Percentiles rank a stretch among this genome's conserved stretches.
These are phyloP conservation scores for Boletus rubroflammeus DNA, from an alignment of 768 basidiomycete species.

Conservation along the genomic window DNA sequence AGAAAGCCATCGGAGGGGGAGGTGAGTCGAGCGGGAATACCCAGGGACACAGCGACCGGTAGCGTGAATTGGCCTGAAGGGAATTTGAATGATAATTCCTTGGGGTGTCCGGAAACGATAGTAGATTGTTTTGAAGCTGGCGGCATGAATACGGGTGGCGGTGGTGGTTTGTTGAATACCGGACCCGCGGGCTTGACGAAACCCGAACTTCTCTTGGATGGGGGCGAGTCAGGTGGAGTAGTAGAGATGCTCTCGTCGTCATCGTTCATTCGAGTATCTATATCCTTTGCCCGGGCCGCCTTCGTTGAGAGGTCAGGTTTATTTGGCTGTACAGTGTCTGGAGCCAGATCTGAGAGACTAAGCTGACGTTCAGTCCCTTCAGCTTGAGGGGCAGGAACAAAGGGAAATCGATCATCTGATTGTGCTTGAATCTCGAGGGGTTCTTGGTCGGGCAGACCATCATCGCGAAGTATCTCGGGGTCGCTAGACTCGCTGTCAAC, in stretches of 20 bases:
- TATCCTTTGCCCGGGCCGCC: slow-evolving; percentile 12
- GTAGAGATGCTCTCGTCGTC: slow-evolving; percentile 44
- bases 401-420: not conserved
- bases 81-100: slow-evolving; percentile 35
- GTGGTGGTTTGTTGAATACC: slow-evolving; percentile 57
- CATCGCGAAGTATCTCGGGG: slow-evolving; percentile 26
- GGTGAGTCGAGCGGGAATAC: slow-evolving; percentile 35
- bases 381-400: not conserved
- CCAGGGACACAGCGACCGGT: slow-evolving; percentile 45
- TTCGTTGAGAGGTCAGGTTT: slow-evolving; percentile 21
- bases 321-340: slow-evolving; percentile 29
- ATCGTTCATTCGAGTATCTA: not conserved
- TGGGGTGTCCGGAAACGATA: slow-evolving; percentile 3
- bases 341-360: slow-evolving; percentile 61
- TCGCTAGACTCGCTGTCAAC: slow-evolving; percentile 34
- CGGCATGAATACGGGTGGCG: slow-evolving; percentile 27
- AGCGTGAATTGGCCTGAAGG: slow-evolving; percentile 40
- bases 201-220: slow-evolving; percentile 23
- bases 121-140: slow-evolving; percentile 18
- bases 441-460: slow-evolving; percentile 8
- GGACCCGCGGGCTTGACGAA: slow-evolving; percentile 39
- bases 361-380: slow-evolving; percentile 36
- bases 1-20: slow-evolving; percentile 22
- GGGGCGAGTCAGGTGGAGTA: slow-evolving; percentile 58
- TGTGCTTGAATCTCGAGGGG: not conserved